Evolutionary conservation across 352 stramenopile species (phyloP).

Genomic region (Pythium angustatum): DNA sequence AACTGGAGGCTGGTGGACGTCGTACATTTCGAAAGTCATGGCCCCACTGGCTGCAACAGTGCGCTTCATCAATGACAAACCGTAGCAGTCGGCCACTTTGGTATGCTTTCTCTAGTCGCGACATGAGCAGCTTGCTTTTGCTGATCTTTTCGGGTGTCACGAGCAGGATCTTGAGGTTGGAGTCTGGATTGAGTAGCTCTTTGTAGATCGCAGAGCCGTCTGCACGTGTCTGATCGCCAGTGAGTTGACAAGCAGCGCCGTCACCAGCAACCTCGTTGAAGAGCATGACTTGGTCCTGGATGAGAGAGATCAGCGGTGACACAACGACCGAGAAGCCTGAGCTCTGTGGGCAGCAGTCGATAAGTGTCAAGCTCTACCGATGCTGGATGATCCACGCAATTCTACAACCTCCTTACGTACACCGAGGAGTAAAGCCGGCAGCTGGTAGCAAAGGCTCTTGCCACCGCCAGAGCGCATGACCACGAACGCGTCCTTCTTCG

Average conservation of each 20-base stretch:
- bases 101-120: conserved; percentile 90
- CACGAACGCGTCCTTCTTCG: conserved; percentile 88
- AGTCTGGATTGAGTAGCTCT: conserved; percentile 72
- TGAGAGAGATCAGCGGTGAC: conserved; percentile 92
- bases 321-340: conserved; percentile 89
- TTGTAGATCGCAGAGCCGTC: conserved; percentile 70
- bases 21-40: conserved; percentile 83
- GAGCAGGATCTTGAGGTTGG: conserved; percentile 79
- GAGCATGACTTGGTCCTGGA: conserved; percentile 91
- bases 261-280: conserved; percentile 71
- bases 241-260: conserved; percentile 48
- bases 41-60: conserved; percentile 85
- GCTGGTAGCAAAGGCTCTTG: conserved; percentile 91
- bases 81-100: conserved; percentile 72
- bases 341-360: too few species aligned
- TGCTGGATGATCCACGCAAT: too few species aligned
- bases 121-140: conserved; percentile 88
- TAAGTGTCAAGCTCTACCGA: too few species aligned
- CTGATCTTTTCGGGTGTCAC: conserved; percentile 93
- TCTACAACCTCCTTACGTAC: too few species aligned
- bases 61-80: conserved; percentile 94
- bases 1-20: too few species aligned
- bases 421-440: conserved; percentile 88
- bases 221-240: conserved; percentile 51
- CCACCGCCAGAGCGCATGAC: conserved; percentile 91